These are phyloP conservation scores for Fraxinus paxiana DNA, from an alignment of 305 asterid genomes.

Conservation along the genomic window DNA sequence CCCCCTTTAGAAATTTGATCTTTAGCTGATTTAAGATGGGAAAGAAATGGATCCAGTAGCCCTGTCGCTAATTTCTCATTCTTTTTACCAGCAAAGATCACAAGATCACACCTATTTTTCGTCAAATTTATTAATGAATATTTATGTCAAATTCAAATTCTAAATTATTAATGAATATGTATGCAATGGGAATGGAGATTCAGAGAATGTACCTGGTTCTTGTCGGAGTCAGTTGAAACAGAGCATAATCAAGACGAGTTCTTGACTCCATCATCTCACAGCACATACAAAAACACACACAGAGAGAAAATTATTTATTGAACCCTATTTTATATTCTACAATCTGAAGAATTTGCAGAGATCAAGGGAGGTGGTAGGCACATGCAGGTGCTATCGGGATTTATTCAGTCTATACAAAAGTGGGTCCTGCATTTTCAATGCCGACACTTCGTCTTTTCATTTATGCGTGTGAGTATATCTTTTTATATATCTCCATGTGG, in stretches of 20 bases:
- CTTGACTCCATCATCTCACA: conserved; percentile 51
- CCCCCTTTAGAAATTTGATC: conserved; percentile 83
- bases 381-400: conserved; percentile 31
- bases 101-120: conserved; percentile 67
- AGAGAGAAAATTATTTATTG: not conserved
- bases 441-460: conserved; percentile 29
- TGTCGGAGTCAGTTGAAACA: conserved; percentile 81
- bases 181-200: not conserved
- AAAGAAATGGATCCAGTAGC: conserved; percentile 62
- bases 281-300: conserved; percentile 5
- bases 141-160: conserved; percentile 1
- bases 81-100: conserved; percentile 56
- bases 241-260: conserved; percentile 59
- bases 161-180: not conserved
- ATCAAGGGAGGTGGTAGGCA: conserved; percentile 30
- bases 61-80: conserved; percentile 80
- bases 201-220: conserved; percentile 65
- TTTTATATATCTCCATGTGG: not conserved
- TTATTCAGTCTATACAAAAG: conserved; percentile 19
- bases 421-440: conserved; percentile 36
- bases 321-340: conserved; percentile 16
- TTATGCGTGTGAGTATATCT: not conserved
- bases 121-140: not conserved
- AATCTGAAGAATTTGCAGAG: conserved; percentile 27
- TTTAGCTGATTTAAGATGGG: conserved; percentile 65